phyloP scores from a whole-genome alignment of 164 flowering plant species.

The Magnolia kwangsiensis region DNA sequence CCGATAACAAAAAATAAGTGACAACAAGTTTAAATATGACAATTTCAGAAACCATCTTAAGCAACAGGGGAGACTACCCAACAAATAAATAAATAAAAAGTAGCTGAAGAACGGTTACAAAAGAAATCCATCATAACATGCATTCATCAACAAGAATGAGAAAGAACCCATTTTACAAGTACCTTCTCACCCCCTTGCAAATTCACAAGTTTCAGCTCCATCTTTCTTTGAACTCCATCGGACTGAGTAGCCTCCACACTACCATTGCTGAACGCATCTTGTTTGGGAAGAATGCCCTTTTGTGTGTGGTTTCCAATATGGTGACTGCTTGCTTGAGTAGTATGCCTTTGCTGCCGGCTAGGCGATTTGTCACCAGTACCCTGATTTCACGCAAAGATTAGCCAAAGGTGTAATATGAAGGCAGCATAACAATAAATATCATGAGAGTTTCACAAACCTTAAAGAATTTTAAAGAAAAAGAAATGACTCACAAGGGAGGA shows the following conservation, averaged over 20 bases:
- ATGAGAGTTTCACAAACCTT: too few relatives aligned
- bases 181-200: constrained; percentile 43
- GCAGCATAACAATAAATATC: neutral
- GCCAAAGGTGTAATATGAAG: neutral
- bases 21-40: neutral
- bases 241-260: constrained; percentile 21
- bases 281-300: constrained; percentile 37
- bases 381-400: constrained; percentile 24
- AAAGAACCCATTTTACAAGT: constrained; percentile 13
- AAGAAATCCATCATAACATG: neutral
- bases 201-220: constrained; percentile 12
- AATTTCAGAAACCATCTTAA: too few relatives aligned
- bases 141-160: neutral
- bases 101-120: neutral
- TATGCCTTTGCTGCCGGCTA: constrained; percentile 36
- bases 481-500: too few relatives aligned
- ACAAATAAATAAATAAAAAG: neutral
- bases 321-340: constrained; percentile 36
- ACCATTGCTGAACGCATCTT: constrained; percentile 56
- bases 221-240: constrained; percentile 16
- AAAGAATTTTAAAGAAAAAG: too few relatives aligned
- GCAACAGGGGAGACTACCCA: too few relatives aligned
- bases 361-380: constrained; percentile 54
- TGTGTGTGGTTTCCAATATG: constrained; percentile 37
- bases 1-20: neutral